phyloP scores from a whole-genome alignment of 805 yeast genomes.

The Blastobotrys peoriensis region DNA sequence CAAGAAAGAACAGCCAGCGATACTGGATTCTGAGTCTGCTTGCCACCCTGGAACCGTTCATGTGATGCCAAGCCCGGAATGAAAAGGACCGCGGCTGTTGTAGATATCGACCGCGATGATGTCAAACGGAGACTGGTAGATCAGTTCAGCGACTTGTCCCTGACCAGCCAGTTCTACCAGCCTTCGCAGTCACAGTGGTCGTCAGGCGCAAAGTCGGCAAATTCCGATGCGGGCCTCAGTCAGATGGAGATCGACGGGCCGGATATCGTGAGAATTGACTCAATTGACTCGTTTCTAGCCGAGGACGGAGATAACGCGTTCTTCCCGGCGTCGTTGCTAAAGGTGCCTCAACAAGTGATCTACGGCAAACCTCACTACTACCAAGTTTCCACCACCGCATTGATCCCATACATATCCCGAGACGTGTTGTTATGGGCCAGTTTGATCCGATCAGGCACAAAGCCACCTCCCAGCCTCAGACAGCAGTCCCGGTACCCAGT shows the following conservation, averaged over 20 bases:
- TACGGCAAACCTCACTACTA: constrained; percentile 10
- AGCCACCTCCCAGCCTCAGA: too few species aligned
- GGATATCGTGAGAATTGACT: constrained; percentile 21
- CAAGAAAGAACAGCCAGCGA: too few species aligned
- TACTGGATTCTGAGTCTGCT: too few species aligned
- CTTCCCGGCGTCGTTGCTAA: constrained; percentile 3
- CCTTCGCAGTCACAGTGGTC: background rate
- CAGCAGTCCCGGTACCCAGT: too few species aligned
- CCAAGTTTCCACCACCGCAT: constrained; percentile 16
- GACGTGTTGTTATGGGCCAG: constrained; percentile 2
- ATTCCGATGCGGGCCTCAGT: constrained; percentile 4
- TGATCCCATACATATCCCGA: constrained; percentile 13
- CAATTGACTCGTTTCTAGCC: constrained; percentile 20
- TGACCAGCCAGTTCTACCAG: background rate
- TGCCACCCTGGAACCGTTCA: too few species aligned
- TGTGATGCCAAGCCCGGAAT: too few species aligned
- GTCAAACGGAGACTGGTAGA: background rate
- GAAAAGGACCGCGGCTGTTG: background rate
- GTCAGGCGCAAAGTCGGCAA: background rate
- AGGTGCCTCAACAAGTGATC: constrained; percentile 10
- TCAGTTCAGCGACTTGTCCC: background rate
- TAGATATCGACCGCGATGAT: background rate
- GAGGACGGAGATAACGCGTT: constrained; percentile 19
- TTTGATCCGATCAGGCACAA: too few species aligned
- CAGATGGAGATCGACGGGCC: constrained; percentile 18